Percentiles rank a stretch among this genome's conserved stretches.
Evolutionary conservation across 2,329 filamentous ascomycete genomes (phyloP).

Genomic region (Arthrobotrys megalospora): DNA sequence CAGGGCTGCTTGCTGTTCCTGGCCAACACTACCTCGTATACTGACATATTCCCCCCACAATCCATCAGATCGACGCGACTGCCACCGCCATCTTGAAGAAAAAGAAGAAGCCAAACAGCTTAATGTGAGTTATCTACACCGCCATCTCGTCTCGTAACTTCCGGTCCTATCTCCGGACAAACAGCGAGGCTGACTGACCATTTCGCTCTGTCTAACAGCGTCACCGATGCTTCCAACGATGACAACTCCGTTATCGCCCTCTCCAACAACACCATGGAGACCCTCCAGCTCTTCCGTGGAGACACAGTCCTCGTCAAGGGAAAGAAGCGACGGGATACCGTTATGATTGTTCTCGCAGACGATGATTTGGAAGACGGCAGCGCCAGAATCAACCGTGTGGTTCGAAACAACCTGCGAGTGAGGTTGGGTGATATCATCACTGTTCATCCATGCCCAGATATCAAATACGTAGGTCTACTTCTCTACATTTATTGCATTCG

Average conservation of each 20-base stretch:
- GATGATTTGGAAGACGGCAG: conserved; percentile 98
- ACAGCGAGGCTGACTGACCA: neutral
- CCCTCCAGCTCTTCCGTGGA: conserved; percentile 96
- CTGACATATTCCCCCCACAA: conserved; percentile 66
- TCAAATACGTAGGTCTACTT: conserved; percentile 91
- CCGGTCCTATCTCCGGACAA: conserved; percentile 15
- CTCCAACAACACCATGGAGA: conserved; percentile 99
- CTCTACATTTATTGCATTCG: conserved; percentile 63
- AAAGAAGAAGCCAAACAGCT: conserved; percentile 99
- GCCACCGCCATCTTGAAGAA: conserved; percentile 98
- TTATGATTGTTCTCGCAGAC: conserved; percentile 95
- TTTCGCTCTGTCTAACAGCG: conserved; percentile 72
- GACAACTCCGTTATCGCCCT: conserved; percentile 98
- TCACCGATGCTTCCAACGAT: conserved; percentile 98
- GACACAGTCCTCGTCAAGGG: conserved; percentile 98
- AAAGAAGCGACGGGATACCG: conserved; percentile 99
- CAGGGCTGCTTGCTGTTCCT: conserved; percentile 35
- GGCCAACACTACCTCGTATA: conserved; percentile 62
- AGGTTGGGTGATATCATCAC: conserved; percentile 97
- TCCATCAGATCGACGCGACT: conserved; percentile 83
- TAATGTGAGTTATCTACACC: conserved; percentile 96
- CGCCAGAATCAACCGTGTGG: conserved; percentile 97
- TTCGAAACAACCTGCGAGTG: conserved; percentile 96
- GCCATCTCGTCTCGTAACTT: conserved; percentile 44
- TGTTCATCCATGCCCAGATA: conserved; percentile 96